Conservation (phyloP, 306 rosid genomes). For the Quercus ilex region DNA sequence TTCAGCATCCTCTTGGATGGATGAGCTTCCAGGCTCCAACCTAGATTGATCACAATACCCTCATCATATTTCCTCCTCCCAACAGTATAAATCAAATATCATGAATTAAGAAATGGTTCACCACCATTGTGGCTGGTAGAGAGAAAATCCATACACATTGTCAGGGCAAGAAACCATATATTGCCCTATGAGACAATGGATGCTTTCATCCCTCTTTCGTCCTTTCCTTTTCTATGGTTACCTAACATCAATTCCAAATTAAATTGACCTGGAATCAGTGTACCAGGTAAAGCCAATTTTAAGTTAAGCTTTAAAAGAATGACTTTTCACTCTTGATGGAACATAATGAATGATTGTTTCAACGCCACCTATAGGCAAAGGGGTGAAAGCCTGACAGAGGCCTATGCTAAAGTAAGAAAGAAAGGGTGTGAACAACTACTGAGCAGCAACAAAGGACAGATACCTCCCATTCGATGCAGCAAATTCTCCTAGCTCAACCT, state of each 20-base stretch:
- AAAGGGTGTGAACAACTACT: background rate
- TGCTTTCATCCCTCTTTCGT: no score
- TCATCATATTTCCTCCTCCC: conserved; percentile 28
- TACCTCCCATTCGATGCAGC: conserved; percentile 69
- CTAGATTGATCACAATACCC: conserved; percentile 41
- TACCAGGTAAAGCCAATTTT: no score
- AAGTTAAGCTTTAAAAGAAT: no score
- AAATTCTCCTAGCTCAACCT: conserved; percentile 47
- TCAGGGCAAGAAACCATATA: background rate
- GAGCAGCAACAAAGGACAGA: conserved; percentile 7
- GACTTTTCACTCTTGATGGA: no score
- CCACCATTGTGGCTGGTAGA: background rate
- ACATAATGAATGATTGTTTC: no score
- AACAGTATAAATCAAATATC: background rate
- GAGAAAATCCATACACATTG: background rate
- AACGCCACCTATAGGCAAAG: no score
- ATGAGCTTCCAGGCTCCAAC: conserved; percentile 70
- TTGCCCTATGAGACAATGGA: no score
- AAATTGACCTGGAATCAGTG: no score
- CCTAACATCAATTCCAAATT: no score
- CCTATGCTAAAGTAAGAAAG: no score
- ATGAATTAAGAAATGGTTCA: background rate
- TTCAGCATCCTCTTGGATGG: conserved; percentile 65
- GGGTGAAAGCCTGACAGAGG: no score
- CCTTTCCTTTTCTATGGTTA: no score